These are phyloP conservation scores for Pythium dissimile DNA, from an alignment of 352 stramenopile genomes.

Conservation along the genomic window DNA sequence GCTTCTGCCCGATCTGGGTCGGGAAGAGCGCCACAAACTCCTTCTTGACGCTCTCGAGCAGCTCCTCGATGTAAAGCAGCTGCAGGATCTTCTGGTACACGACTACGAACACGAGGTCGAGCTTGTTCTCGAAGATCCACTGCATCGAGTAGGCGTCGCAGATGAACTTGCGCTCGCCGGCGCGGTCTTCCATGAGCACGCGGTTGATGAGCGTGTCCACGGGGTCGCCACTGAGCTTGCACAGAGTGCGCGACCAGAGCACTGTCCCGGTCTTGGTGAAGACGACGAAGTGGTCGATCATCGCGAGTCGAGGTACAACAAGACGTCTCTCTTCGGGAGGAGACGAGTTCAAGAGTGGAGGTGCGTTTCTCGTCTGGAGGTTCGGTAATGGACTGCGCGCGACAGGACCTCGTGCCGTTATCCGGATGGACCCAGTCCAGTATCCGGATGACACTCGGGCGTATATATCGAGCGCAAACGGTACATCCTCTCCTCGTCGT, in stretches of 20 bases:
- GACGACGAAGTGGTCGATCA: conserved; percentile 93
- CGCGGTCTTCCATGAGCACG: conserved; percentile 88
- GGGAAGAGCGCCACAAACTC: conserved; percentile 76
- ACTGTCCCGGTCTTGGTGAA: conserved; percentile 90
- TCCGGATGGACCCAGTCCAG: conserved; percentile 5
- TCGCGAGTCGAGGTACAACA: conserved; percentile 21
- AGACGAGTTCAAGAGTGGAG: background rate
- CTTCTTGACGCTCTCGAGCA: conserved; percentile 87
- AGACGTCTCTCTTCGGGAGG: no score
- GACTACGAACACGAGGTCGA: conserved; percentile 90
- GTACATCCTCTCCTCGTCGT: background rate
- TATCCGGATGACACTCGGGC: conserved; percentile 5
- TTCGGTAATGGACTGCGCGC: no score
- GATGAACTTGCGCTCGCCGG: conserved; percentile 84
- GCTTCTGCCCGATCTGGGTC: conserved; percentile 68
- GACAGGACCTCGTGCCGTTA: no score
- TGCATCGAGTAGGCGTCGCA: conserved; percentile 87
- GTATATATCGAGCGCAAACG: background rate
- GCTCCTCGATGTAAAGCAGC: conserved; percentile 89
- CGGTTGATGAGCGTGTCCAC: conserved; percentile 87
- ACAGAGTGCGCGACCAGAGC: conserved; percentile 87
- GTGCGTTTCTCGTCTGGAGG: no score
- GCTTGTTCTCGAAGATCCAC: conserved; percentile 91
- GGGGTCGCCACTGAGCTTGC: conserved; percentile 81
- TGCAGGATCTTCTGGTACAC: conserved; percentile 92